Percentiles rank a stretch among this genome's conserved stretches.
These are phyloP conservation scores for Hemileccinum rubropunctum DNA, from an alignment of 768 basidiomycete genomes.

Conservation along the genomic window DNA sequence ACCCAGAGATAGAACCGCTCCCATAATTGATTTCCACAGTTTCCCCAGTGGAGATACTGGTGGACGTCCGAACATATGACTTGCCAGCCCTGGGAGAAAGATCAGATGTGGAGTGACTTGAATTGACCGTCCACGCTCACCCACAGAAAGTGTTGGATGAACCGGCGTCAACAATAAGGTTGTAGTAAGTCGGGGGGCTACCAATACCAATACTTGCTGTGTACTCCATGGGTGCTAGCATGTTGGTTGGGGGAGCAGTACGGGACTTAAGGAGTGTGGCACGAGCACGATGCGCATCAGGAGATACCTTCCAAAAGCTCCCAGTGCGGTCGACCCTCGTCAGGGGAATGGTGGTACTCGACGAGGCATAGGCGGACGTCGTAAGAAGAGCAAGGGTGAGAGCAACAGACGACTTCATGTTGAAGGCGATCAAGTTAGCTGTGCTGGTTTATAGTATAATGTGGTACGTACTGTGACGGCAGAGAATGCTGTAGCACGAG, in stretches of 20 bases:
- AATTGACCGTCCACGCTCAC: slow-evolving; percentile 1
- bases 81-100: slow-evolving; percentile 3
- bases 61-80: slow-evolving; percentile 13
- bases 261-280: not conserved
- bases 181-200: slow-evolving; percentile 18
- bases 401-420: not conserved
- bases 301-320: slow-evolving; percentile 2
- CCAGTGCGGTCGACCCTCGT: slow-evolving; percentile 4
- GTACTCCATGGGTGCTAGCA: slow-evolving; percentile 9
- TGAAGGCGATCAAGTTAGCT: not conserved
- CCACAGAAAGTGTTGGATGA: too few relatives aligned
- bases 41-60: slow-evolving; percentile 17
- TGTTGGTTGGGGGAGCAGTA: slow-evolving; percentile 3
- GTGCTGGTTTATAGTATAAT: too few relatives aligned
- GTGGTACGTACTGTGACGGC: too few relatives aligned
- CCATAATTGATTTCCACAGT: not conserved
- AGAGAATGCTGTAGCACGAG: too few relatives aligned
- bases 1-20: slow-evolving; percentile 24
- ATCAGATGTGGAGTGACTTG: not conserved
- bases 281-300: slow-evolving; percentile 9
- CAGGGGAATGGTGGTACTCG: slow-evolving; percentile 2
- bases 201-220: slow-evolving; percentile 19
- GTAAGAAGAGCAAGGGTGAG: not conserved
- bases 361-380: not conserved
- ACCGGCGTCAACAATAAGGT: slow-evolving; percentile 25